A percentile compares a stretch with the other conserved stretches of the same genome.
These are phyloP conservation scores for Talaromyces liani DNA, from an alignment of 495 filamentous ascomycete genomes.

Conservation along the genomic window DNA sequence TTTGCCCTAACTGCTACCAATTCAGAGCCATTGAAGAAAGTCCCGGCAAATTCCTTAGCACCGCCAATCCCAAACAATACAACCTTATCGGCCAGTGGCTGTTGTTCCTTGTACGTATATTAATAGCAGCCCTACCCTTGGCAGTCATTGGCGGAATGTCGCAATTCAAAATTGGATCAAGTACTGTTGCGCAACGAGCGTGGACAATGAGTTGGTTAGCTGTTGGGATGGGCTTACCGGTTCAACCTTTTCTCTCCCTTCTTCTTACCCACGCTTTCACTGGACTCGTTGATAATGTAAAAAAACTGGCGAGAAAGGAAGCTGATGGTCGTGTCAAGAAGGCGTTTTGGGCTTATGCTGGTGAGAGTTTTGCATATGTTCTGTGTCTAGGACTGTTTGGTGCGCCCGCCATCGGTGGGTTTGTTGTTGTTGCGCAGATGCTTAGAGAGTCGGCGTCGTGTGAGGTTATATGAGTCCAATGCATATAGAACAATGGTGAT, in stretches of 20 bases:
- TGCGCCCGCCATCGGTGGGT: slow-evolving; percentile 19
- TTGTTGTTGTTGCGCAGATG: slow-evolving; percentile 22
- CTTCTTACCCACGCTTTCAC: neutral
- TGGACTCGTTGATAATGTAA: neutral
- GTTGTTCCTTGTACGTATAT: neutral
- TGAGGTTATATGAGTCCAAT: neutral
- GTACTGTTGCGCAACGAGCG: slow-evolving; percentile 21
- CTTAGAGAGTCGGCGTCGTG: slow-evolving; percentile 11
- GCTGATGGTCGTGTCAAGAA: neutral
- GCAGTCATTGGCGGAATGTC: slow-evolving; percentile 24
- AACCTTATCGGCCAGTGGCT: neutral
- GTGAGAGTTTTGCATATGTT: neutral
- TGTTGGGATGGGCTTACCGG: slow-evolving; percentile 12
- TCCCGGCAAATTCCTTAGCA: neutral
- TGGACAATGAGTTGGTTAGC: slow-evolving; percentile 33
- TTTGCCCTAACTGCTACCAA: slow-evolving; percentile 6
- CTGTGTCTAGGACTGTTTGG: slow-evolving; percentile 9
- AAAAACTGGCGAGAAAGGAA: neutral
- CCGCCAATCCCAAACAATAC: neutral
- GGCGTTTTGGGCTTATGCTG: neutral
- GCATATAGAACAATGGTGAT: no score
- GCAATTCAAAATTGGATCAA: slow-evolving; percentile 16
- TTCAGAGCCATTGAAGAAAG: neutral
- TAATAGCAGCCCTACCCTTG: slow-evolving; percentile 17
- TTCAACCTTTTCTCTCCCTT: neutral